These are phyloP conservation scores for Plasmodium chabaudi DNA, from an alignment of 169 alveolate species.

Conservation along the genomic window DNA sequence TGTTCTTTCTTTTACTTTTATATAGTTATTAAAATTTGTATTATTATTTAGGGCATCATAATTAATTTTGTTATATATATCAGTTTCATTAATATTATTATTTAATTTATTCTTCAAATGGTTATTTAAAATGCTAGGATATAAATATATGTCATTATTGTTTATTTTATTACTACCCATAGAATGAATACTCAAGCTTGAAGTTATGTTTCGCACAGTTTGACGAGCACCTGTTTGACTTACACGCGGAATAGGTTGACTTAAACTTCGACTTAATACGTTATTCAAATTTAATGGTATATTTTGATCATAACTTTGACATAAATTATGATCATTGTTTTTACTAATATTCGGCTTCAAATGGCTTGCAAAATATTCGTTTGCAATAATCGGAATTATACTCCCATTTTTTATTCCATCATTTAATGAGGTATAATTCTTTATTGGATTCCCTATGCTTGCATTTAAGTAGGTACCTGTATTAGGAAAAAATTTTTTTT, in stretches of 20 bases:
- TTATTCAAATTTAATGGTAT: background rate
- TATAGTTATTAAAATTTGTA: background rate
- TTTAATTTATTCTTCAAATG: background rate
- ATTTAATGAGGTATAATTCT: slow-evolving; percentile 7
- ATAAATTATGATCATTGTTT: background rate
- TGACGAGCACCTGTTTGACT: background rate
- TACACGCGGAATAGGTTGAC: background rate
- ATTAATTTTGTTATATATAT: background rate
- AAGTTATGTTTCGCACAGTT: no score
- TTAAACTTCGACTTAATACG: background rate
- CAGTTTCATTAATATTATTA: background rate
- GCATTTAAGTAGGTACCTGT: slow-evolving; percentile 46
- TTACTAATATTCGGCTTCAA: background rate
- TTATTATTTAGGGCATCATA: background rate
- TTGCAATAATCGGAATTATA: slow-evolving; percentile 8
- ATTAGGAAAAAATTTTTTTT: slow-evolving; percentile 7
- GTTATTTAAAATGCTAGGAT: background rate
- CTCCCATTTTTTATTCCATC: slow-evolving; percentile 19
- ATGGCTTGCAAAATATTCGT: background rate
- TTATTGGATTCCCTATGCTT: background rate
- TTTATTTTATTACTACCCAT: no score
- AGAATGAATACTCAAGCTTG: no score
- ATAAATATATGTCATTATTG: no score
- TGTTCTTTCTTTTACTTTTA: no score
- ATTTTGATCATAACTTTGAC: slow-evolving; percentile 10